phyloP scores from a whole-genome alignment of 1,284 basidiomycete genomes.

The Pholiota adiposa region DNA sequence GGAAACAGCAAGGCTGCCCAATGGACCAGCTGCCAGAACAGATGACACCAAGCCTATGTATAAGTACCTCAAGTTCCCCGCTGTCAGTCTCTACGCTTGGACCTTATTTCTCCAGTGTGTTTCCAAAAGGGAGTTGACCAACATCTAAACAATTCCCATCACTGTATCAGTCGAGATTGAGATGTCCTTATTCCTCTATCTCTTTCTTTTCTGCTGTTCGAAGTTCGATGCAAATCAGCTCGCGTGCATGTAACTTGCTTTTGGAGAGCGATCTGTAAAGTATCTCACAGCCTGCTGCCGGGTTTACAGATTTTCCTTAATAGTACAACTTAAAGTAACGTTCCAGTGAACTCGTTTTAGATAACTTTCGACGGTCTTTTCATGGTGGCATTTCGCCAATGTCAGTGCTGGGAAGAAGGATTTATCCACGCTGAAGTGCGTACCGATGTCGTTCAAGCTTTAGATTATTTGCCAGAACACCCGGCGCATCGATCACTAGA shows the following conservation, averaged over 20 bases:
- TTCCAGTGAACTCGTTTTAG: not conserved
- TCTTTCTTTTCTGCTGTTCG: too few relatives aligned
- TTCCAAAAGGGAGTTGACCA: not conserved
- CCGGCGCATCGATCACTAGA: not conserved
- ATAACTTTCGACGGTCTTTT: not conserved
- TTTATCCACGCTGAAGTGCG: not conserved
- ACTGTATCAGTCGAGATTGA: not conserved
- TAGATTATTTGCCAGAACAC: not conserved
- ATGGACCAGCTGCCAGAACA: conserved; percentile 7
- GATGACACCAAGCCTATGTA: conserved; percentile 7
- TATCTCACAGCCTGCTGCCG: not conserved
- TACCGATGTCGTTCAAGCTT: not conserved
- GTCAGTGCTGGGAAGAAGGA: not conserved
- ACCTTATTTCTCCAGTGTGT: not conserved
- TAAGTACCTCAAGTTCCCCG: conserved; percentile 17
- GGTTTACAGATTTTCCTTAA: not conserved
- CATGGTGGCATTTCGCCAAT: not conserved
- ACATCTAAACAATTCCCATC: conserved; percentile 2
- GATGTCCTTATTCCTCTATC: not conserved
- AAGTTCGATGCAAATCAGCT: not conserved
- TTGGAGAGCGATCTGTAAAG: not conserved
- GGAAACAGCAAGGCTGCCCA: not conserved
- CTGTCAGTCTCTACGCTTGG: conserved; percentile 10
- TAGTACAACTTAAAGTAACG: not conserved
- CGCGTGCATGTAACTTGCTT: not conserved